Evolutionary conservation across 2,329 filamentous ascomycete species (phyloP).

Genomic region (Aspergillus calidoustus): DNA sequence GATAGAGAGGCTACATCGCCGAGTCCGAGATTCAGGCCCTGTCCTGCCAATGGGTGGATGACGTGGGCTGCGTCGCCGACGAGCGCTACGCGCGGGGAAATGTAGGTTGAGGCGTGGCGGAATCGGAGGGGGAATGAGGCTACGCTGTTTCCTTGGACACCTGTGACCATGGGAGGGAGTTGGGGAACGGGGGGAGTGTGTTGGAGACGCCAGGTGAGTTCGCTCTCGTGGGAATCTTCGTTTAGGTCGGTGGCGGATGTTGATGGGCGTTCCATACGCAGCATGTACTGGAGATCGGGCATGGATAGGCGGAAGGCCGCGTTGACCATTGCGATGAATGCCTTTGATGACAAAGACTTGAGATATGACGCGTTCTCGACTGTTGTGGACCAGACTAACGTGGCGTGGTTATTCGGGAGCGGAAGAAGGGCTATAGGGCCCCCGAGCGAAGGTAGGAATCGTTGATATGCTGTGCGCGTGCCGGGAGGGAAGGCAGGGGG

Average conservation of each 20-base stretch:
- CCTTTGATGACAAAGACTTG: slow-evolving; percentile 71
- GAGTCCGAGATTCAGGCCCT: slow-evolving; percentile 92
- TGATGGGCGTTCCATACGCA: slow-evolving; percentile 59
- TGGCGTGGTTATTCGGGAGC: slow-evolving; percentile 79
- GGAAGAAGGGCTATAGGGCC: slow-evolving; percentile 92
- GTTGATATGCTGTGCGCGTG: slow-evolving; percentile 83
- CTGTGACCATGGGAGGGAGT: slow-evolving; percentile 69
- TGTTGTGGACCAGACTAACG: slow-evolving; percentile 93
- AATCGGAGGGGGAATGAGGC: slow-evolving; percentile 91
- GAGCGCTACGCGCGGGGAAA: slow-evolving; percentile 84
- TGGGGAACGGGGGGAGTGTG: slow-evolving; percentile 64
- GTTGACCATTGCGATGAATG: slow-evolving; percentile 89
- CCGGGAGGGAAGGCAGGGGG: slow-evolving; percentile 37
- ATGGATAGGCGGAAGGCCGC: slow-evolving; percentile 84
- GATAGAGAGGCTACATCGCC: slow-evolving; percentile 83
- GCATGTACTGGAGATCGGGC: slow-evolving; percentile 82
- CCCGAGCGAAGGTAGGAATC: slow-evolving; percentile 78
- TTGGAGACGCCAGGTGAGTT: slow-evolving; percentile 80
- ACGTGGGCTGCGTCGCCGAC: slow-evolving; percentile 96
- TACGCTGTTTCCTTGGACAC: slow-evolving; percentile 76
- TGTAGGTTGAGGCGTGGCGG: slow-evolving; percentile 93
- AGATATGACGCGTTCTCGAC: slow-evolving; percentile 77
- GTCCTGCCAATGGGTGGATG: slow-evolving; percentile 90
- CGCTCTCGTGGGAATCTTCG: slow-evolving; percentile 64
- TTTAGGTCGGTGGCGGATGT: slow-evolving; percentile 19